Conservation (phyloP, 1,284 basidiomycete species). For the Puccinia brachypodii region DNA sequence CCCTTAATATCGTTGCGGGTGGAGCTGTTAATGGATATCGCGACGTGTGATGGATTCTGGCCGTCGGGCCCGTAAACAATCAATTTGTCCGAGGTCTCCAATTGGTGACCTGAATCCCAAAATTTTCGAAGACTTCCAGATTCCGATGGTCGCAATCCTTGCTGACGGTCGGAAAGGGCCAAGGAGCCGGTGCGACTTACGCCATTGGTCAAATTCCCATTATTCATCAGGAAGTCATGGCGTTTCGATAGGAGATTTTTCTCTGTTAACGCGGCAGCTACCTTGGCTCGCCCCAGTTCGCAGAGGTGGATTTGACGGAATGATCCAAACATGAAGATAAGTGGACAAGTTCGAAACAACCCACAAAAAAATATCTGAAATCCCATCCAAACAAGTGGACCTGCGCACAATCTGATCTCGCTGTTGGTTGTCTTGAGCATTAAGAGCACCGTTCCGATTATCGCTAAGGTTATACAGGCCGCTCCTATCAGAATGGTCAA, state of each 20-base stretch:
- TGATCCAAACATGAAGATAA: conserved; percentile 40
- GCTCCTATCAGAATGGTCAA: background rate
- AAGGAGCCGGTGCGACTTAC: background rate
- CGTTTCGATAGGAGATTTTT: conserved; percentile 11
- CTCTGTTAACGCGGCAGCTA: conserved; percentile 8
- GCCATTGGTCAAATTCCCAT: background rate
- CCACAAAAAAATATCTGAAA: conserved; percentile 26
- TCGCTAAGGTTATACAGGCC: background rate
- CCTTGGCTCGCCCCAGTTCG: conserved; percentile 24
- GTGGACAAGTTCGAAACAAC: conserved; percentile 29
- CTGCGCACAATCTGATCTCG: background rate
- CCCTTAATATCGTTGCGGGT: background rate
- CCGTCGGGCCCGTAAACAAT: background rate
- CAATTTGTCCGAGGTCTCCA: background rate
- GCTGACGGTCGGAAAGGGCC: background rate
- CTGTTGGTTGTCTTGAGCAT: background rate
- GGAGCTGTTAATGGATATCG: background rate
- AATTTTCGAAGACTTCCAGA: background rate
- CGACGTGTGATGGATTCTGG: background rate
- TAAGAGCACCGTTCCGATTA: conserved; percentile 1
- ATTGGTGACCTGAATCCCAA: background rate
- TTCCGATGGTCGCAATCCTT: background rate
- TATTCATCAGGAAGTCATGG: background rate
- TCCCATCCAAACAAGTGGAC: conserved; percentile 27
- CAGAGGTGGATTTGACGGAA: conserved; percentile 35